Conservation (phyloP, 2,329 filamentous ascomycete species). For the Trichoderma koningiopsis region DNA sequence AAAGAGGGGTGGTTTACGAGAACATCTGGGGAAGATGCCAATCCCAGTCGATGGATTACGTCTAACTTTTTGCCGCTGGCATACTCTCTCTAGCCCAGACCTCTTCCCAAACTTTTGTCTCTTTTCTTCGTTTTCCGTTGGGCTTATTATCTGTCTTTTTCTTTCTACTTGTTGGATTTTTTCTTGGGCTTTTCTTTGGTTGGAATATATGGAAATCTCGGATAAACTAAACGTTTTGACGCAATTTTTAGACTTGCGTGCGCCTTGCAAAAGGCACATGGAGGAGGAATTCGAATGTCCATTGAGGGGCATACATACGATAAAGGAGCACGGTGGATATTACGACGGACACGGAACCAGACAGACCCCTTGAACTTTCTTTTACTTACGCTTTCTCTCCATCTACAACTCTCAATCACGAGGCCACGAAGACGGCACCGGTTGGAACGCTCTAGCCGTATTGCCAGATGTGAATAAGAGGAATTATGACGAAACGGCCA, state of each 20-base stretch:
- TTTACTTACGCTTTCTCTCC: background rate
- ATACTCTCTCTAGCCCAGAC: background rate
- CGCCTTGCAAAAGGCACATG: conserved; percentile 11
- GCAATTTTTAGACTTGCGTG: conserved; percentile 19
- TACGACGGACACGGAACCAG: background rate
- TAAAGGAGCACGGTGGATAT: conserved; percentile 4
- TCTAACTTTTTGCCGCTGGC: background rate
- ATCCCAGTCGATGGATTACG: background rate
- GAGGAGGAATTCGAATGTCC: background rate
- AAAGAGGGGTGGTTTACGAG: background rate
- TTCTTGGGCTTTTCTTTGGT: background rate
- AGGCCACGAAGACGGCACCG: conserved; percentile 8
- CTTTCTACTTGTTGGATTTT: background rate
- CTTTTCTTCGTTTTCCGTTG: background rate
- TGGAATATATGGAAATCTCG: background rate
- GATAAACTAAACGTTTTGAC: background rate
- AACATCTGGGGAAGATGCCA: background rate
- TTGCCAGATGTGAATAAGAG: conserved; percentile 8
- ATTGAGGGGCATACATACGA: background rate
- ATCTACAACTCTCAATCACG: background rate
- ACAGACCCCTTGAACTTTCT: background rate
- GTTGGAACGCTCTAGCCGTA: background rate
- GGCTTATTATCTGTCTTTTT: background rate
- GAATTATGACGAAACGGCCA: background rate
- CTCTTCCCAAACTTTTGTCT: background rate